A percentile compares a stretch with the other conserved stretches of the same genome.
Evolutionary conservation across 176 grass and related monocot genomes (phyloP).

Genomic region (Microstegium vimineum): DNA sequence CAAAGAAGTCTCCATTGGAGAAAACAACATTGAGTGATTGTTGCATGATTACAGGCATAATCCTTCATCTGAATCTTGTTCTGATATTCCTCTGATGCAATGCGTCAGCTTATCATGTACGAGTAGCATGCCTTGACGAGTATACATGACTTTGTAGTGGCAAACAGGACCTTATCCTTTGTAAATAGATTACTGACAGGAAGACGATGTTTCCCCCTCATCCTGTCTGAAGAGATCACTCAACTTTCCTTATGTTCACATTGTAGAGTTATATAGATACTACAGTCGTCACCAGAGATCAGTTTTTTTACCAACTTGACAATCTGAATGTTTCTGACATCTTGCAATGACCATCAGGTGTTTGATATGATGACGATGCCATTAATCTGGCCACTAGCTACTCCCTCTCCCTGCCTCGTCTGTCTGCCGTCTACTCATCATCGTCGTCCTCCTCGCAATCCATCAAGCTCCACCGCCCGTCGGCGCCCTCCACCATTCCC

Average conservation of each 20-base stretch:
- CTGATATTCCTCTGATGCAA: background rate
- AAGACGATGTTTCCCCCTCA: background rate
- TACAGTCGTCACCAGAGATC: background rate
- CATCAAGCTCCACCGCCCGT: conserved; percentile 42
- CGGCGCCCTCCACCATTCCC: conserved; percentile 32
- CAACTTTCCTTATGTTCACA: background rate
- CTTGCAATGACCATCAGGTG: conserved; percentile 40
- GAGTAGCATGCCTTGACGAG: background rate
- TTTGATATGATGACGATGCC: conserved; percentile 96
- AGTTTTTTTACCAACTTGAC: background rate
- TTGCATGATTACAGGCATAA: background rate
- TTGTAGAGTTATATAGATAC: background rate
- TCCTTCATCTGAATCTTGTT: background rate
- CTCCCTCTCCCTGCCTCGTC: conserved; percentile 46
- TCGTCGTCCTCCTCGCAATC: conserved; percentile 36
- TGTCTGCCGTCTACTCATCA: background rate
- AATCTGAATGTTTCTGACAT: conserved; percentile 15
- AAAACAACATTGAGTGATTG: conserved; percentile 61
- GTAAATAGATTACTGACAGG: background rate
- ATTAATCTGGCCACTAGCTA: conserved; percentile 61
- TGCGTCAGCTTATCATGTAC: too few relatives aligned
- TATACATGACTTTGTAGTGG: background rate
- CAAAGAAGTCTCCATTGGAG: conserved; percentile 54
- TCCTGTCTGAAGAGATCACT: background rate
- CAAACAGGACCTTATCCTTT: background rate